phyloP scores from a whole-genome alignment of 495 filamentous ascomycete species.

The Aspergillus conjunctus region DNA sequence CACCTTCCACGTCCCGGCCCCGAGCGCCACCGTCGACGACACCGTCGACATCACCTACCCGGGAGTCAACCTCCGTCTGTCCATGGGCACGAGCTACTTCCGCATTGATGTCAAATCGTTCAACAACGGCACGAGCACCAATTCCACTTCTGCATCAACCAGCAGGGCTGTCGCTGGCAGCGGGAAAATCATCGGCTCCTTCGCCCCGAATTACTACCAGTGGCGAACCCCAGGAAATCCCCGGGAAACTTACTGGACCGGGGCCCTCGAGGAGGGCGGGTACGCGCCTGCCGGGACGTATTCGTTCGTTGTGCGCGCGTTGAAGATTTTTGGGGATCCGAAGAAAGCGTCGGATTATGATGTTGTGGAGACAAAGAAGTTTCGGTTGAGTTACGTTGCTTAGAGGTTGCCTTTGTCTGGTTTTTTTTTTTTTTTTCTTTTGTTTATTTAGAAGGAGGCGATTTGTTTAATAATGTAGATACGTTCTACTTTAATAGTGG shows the following conservation, averaged over 20 bases:
- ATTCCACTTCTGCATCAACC: too few species aligned
- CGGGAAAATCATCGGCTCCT: neutral
- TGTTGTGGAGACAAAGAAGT: neutral
- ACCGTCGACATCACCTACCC: neutral
- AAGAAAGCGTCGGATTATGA: neutral
- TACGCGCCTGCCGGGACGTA: neutral
- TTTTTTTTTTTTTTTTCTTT: conserved; percentile 4
- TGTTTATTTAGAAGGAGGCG: neutral
- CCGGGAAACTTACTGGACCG: neutral
- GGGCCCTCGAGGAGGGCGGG: neutral
- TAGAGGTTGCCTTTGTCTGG: neutral
- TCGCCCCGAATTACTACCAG: neutral
- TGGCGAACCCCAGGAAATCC: neutral
- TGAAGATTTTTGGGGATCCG: neutral
- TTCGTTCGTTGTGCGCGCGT: neutral
- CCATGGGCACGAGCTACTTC: neutral
- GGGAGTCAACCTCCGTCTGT: neutral
- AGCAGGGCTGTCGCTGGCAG: neutral
- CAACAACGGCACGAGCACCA: neutral
- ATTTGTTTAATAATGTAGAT: too few species aligned
- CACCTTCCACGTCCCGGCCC: neutral
- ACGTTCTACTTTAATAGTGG: too few species aligned
- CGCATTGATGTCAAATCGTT: neutral
- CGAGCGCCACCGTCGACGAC: neutral
- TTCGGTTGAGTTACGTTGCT: neutral